Conservation (phyloP, 768 basidiomycete genomes). For the Tulasnella sp. region DNA sequence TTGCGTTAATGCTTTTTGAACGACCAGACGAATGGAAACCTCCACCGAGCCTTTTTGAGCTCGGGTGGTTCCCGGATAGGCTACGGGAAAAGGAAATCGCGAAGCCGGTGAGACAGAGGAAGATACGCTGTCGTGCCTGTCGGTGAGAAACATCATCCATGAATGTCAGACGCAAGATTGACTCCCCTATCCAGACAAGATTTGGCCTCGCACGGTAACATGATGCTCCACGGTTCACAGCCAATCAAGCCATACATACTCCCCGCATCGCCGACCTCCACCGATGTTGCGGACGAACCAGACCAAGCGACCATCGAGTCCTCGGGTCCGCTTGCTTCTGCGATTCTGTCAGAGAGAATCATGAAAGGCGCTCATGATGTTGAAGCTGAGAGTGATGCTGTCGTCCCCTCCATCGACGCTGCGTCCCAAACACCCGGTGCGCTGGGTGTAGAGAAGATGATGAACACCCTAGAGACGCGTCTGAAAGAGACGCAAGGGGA, state of each 20-base stretch:
- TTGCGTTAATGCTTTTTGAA: background rate
- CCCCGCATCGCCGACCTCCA: background rate
- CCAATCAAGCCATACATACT: background rate
- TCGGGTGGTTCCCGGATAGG: conserved; percentile 10
- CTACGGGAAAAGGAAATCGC: too few relatives aligned
- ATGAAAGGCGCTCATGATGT: background rate
- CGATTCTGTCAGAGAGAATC: background rate
- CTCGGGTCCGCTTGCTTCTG: conserved; percentile 32
- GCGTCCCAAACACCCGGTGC: background rate
- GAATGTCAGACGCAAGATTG: background rate
- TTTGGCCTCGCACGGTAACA: conserved; percentile 81
- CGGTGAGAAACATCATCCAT: conserved; percentile 34
- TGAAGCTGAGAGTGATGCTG: background rate
- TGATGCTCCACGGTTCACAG: conserved; percentile 78
- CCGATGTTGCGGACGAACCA: conserved; percentile 30
- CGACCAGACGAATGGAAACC: background rate
- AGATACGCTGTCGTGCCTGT: conserved; percentile 89
- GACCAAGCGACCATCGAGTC: conserved; percentile 40
- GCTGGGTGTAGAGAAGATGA: background rate
- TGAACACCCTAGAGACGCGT: background rate
- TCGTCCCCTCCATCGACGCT: background rate
- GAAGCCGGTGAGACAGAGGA: conserved; percentile 26
- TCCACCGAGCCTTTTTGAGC: conserved; percentile 19
- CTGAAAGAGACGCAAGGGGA: background rate
- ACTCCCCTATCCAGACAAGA: conserved; percentile 44